A percentile compares a stretch with the other conserved stretches of the same genome.
phyloP scores from a whole-genome alignment of 495 filamentous ascomycete genomes.

The Aspergillus mulundensis region DNA sequence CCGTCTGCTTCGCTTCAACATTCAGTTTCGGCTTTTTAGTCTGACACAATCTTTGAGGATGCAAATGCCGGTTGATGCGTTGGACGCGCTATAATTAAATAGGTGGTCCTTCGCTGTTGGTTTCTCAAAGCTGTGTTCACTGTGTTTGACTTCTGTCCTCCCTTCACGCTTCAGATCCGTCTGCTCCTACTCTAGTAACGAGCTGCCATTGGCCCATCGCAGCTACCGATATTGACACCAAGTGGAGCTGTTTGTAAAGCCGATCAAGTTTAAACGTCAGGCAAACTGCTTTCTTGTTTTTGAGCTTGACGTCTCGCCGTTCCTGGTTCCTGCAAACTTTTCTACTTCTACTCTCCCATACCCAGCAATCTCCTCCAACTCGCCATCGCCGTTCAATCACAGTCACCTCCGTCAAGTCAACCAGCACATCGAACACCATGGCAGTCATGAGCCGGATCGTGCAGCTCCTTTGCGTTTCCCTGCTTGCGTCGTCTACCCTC shows the following conservation, averaged over 20 bases:
- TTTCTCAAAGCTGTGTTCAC: too few relatives aligned
- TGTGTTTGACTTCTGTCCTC: not conserved
- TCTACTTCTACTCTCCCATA: not conserved
- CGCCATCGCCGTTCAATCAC: not conserved
- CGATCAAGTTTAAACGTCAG: not conserved
- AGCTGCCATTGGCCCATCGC: not conserved
- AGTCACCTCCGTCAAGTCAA: not conserved
- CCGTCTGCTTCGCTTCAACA: not conserved
- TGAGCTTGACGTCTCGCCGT: not conserved
- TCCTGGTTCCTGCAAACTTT: not conserved
- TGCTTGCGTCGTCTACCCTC: constrained; percentile 27
- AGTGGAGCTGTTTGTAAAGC: constrained; percentile 3
- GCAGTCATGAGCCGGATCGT: constrained; percentile 19
- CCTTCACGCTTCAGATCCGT: not conserved
- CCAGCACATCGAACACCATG: constrained; percentile 3
- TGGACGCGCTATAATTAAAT: constrained; percentile 13
- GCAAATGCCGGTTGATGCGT: not conserved
- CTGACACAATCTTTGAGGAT: not conserved
- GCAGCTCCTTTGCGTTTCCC: constrained; percentile 24
- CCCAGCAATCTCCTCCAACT: not conserved
- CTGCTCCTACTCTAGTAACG: not conserved
- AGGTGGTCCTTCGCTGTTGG: not conserved
- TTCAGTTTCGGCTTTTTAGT: not conserved
- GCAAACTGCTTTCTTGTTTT: not conserved
- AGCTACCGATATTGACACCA: not conserved